Evolutionary conservation across 2,329 filamentous ascomycete species (phyloP).

Genomic region (Hypoxylon sp.): DNA sequence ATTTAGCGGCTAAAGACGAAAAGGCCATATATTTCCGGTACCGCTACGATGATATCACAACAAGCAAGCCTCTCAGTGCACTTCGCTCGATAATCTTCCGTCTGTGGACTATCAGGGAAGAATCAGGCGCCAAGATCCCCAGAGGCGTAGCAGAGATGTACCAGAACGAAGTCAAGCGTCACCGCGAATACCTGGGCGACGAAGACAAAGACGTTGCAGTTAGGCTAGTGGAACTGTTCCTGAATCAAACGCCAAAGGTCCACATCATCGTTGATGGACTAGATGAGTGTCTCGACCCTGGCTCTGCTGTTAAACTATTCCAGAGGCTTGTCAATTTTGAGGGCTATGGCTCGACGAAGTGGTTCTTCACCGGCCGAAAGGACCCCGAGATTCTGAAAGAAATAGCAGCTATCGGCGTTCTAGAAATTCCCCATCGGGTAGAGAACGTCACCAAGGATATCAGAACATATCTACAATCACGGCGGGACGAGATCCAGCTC

Average conservation of each 20-base stretch:
- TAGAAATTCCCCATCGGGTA: slow-evolving; percentile 3
- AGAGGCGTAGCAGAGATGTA: neutral
- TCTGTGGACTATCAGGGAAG: slow-evolving; percentile 6
- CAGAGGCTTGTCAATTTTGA: neutral
- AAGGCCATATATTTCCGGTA: slow-evolving; percentile 9
- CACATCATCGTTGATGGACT: slow-evolving; percentile 14
- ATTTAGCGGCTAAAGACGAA: neutral
- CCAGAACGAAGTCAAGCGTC: slow-evolving; percentile 8
- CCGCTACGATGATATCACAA: slow-evolving; percentile 2
- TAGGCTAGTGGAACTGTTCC: neutral
- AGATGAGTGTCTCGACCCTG: slow-evolving; percentile 7
- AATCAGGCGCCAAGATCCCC: neutral
- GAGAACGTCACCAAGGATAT: neutral
- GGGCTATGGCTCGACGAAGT: neutral
- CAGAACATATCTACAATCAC: slow-evolving; percentile 1
- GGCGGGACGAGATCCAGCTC: neutral
- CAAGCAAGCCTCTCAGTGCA: slow-evolving; percentile 5
- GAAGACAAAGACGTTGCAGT: slow-evolving; percentile 6
- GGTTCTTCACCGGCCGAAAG: slow-evolving; percentile 2
- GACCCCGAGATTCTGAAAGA: neutral
- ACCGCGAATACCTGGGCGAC: neutral
- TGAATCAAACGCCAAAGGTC: slow-evolving; percentile 7
- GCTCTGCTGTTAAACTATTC: neutral
- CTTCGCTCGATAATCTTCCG: slow-evolving; percentile 8
- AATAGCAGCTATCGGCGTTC: neutral